Base-by-base conservation (phyloP, 208 protist genomes). In the Naegleria fowleri region DNA sequence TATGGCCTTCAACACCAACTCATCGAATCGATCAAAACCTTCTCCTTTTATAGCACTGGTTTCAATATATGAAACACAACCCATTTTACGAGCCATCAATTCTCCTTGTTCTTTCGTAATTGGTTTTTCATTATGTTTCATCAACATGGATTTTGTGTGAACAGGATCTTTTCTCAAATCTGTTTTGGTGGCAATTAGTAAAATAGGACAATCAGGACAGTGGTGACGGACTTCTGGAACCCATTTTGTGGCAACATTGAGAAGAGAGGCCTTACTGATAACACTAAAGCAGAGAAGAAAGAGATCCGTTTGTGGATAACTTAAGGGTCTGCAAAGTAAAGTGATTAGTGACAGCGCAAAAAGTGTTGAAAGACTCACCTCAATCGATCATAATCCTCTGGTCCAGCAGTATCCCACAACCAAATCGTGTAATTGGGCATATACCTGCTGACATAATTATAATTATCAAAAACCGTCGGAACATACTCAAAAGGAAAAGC, bases 291-390 rank as follows among this genome's bases (percentile, higher is more conserved):
- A 97, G 39, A 97, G 79, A 5, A 98, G 84, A 86, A 97, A 96
- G 16, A 97, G 93, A 91, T 97, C 95, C 5, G 95, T 96, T 48
- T 95, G 91, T n/a, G 95, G 94, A 93, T 98, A 98, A 22, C 93
- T 95, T 15, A 98, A 91, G 40, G 97, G 96, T 40, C 41, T 29
- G 19, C 19, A 67, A 15, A 15, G 51, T 19, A 58, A 15, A 58
- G 15, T 5, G 51, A 58, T 58, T 19, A 58, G 15, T 58, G 5
- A 58, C 51, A 58, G 51, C 51, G 15, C 51, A 58, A 58, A 58
- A 58, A 19, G 9, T 58, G 5, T 58, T 58, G 51, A 58, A 58
- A 58, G 51, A 48, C 43, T 1, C 7, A 48, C 43, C 43, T 48
- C 43, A 48, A 48, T 48, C 43, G 43, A 48, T 48, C 43, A 48